Evolutionary conservation across 1,284 basidiomycete species (phyloP), one percentile per base, ranked within the genome.

Genomic region (Pseudozyma hubeiensis): DNA sequence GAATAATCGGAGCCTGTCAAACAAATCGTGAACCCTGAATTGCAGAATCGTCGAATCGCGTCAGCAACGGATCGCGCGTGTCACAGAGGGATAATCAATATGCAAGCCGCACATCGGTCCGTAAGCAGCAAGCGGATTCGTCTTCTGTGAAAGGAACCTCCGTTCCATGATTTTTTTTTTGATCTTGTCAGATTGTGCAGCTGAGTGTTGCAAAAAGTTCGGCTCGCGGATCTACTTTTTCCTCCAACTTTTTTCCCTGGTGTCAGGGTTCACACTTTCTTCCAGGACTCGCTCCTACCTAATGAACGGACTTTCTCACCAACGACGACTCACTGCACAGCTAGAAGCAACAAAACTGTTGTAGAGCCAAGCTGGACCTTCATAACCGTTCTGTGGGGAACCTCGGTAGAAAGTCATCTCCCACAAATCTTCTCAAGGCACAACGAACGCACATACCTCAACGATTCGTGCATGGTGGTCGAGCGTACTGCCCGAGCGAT

Each of bases 401-500:
- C 35, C 35, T 2, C 35, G n/a, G n/a, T 10, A 37, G 35, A 10
- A 37, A 37, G 35, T 2, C 24, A 4, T 24, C 24, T 24, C 24
- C 24, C 24, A 24, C 24, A 24, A 24, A 1, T 24, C 24, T 24
- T 24, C 24, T 17, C 3, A 41, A 8, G 48, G 10, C 45, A 33
- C 45, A 41, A 33, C 34, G 53, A 19, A 7, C 34, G 16, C 31
- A 19, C 19, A 4, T 19, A 11, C 19, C 39, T 41, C 49, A 8
- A 17, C 34, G n/a, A 34, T 50, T 44, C 40, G 49, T 69, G 66
- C 66, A 69, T 69, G 66, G 48, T 39, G 44, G 39, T 55, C 43
- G 29, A 35, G 43, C 29, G 52, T 46, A 56, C 17, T 53, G 30
- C 57, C 48, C 56, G 61, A 60, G 60, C 57, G 44, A 53, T 60